Evolutionary conservation across 495 filamentous ascomycete genomes (phyloP).

Genomic region (Tetracladium marchalianum): DNA sequence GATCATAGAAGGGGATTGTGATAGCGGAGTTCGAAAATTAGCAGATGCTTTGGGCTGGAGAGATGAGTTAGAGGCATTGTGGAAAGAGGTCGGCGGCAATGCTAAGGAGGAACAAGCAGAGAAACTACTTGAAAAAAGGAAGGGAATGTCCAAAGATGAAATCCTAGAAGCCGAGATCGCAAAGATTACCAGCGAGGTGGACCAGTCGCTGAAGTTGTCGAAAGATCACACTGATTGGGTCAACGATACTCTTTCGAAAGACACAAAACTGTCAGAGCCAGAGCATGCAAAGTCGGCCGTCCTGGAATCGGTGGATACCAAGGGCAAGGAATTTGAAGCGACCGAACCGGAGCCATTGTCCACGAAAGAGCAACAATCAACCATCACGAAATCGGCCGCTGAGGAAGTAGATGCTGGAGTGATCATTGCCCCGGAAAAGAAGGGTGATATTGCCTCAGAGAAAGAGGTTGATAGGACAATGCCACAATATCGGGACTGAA

Average conservation of each 20-base stretch:
- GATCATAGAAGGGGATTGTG: constrained; percentile 63
- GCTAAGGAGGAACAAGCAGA: constrained; percentile 27
- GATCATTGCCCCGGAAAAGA: too few species aligned
- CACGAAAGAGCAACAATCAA: too few species aligned
- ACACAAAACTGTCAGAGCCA: neutral
- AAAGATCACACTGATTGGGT: constrained; percentile 35
- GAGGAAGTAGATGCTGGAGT: too few species aligned
- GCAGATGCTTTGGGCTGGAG: constrained; percentile 78
- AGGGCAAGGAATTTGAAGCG: too few species aligned
- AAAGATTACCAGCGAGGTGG: constrained; percentile 42
- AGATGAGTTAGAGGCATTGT: constrained; percentile 68
- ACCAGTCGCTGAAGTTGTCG: constrained; percentile 37
- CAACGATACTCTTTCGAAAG: constrained; percentile 24
- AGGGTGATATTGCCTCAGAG: too few species aligned
- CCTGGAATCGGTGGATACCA: too few species aligned
- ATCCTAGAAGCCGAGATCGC: constrained; percentile 42
- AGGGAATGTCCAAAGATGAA: constrained; percentile 38
- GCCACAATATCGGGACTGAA: too few species aligned
- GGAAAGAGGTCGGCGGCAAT: constrained; percentile 43
- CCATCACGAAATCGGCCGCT: too few species aligned
- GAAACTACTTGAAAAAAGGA: constrained; percentile 4
- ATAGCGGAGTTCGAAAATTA: constrained; percentile 72
- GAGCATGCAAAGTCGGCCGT: too few species aligned
- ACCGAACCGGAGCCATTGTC: too few species aligned
- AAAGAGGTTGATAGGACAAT: too few species aligned